Evolutionary conservation across 257 asterid species (phyloP).

Genomic region (Capsicum pubescens): DNA sequence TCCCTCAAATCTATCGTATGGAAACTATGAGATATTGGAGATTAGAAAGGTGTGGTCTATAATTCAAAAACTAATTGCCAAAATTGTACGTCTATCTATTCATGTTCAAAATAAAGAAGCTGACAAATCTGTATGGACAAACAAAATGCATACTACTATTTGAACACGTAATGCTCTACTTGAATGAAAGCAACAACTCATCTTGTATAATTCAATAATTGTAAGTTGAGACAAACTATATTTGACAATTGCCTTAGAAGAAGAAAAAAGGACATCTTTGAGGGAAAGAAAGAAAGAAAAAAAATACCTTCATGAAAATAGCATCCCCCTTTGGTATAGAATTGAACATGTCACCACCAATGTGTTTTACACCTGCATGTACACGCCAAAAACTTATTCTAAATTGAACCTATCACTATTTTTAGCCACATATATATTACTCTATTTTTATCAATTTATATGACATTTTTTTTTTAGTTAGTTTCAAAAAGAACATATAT

Average conservation of each 20-base stretch:
- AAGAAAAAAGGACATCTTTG: conserved; percentile 25
- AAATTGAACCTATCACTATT: background rate
- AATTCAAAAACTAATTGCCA: background rate
- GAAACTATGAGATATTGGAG: background rate
- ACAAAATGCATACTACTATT: background rate
- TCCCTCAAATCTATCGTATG: background rate
- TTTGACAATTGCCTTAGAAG: background rate
- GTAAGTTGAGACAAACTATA: background rate
- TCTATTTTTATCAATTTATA: too few species aligned
- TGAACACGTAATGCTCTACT: too few species aligned
- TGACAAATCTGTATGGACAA: too few species aligned
- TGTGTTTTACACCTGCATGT: conserved; percentile 36
- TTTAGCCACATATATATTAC: background rate
- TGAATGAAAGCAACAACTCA: background rate
- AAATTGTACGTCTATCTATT: too few species aligned
- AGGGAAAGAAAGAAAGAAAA: background rate
- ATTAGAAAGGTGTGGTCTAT: background rate
- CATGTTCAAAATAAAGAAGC: too few species aligned
- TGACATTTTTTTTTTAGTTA: too few species aligned
- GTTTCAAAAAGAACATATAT: too few species aligned
- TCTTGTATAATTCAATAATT: background rate
- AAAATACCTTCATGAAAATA: conserved; percentile 38
- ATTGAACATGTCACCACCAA: conserved; percentile 42
- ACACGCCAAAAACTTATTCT: background rate
- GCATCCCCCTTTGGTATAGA: conserved; percentile 39